Percentiles rank a stretch among this genome's conserved stretches.
Evolutionary conservation across 768 basidiomycete species (phyloP).

Genomic region (Tremella yokohamensis): DNA sequence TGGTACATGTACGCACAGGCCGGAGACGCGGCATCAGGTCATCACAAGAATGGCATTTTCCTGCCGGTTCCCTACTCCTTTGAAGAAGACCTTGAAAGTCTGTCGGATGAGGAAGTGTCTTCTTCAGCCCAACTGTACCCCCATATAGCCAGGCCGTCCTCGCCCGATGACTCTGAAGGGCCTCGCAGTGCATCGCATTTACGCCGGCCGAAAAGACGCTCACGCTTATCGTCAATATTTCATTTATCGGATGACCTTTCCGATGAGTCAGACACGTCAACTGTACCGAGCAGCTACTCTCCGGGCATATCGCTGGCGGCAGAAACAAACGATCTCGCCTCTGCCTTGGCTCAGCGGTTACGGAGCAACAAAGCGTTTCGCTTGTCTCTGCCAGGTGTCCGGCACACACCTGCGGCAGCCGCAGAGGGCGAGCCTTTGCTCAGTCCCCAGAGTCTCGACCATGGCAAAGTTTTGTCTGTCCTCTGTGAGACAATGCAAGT

Average conservation of each 20-base stretch:
- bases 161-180: constrained; percentile 5
- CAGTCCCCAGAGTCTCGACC: no score
- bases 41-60: constrained; percentile 30
- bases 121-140: neutral
- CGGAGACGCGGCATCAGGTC: constrained; percentile 4
- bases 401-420: no score
- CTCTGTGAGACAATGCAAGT: neutral
- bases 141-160: neutral
- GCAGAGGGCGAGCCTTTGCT: no score
- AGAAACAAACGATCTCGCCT: constrained; percentile 5
- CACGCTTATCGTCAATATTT: no score
- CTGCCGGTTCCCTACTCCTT: constrained; percentile 29
- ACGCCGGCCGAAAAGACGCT: neutral
- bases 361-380: no score
- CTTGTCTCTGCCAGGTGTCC: no score
- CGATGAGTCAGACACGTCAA: constrained; percentile 18
- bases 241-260: no score
- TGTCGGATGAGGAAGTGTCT: neutral
- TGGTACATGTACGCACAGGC: constrained; percentile 31
- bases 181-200: neutral
- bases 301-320: neutral
- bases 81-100: constrained; percentile 11
- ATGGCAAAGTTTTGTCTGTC: neutral
- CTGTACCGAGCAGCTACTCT: neutral
- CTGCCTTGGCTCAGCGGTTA: constrained; percentile 5